Percentiles rank a stretch among this genome's conserved stretches.
phyloP scores from a whole-genome alignment of 1,139 yeast species.

The Oligophagozyma castellii region DNA sequence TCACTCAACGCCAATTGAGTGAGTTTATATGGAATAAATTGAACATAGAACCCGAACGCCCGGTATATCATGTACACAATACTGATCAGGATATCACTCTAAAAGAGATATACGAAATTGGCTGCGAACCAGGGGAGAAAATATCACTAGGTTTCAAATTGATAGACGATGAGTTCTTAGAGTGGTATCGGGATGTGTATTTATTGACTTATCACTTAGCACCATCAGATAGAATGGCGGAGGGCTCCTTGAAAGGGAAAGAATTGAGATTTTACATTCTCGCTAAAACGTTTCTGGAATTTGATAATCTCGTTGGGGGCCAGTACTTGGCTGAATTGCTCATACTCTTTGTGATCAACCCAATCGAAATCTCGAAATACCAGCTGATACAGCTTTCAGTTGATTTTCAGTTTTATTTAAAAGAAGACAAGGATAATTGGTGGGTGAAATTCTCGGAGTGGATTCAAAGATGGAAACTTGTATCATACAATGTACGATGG shows the following conservation, averaged over 20 bases:
- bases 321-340: slow-evolving; percentile 21
- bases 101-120: slow-evolving; percentile 13
- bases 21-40: slow-evolving; percentile 87
- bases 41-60: slow-evolving; percentile 23
- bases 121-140: slow-evolving; percentile 5
- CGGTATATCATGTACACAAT: slow-evolving; percentile 10
- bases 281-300: slow-evolving; percentile 18
- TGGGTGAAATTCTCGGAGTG: slow-evolving; percentile 19
- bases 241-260: slow-evolving; percentile 8
- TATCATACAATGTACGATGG: slow-evolving; percentile 23
- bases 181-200: slow-evolving; percentile 20
- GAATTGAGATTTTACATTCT: slow-evolving; percentile 13
- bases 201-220: slow-evolving; percentile 13
- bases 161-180: slow-evolving; percentile 20
- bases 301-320: slow-evolving; percentile 20
- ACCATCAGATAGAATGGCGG: slow-evolving; percentile 6
- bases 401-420: slow-evolving; percentile 17
- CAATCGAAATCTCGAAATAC: slow-evolving; percentile 20
- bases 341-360: slow-evolving; percentile 15
- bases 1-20: slow-evolving; percentile 89
- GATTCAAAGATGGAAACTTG: slow-evolving; percentile 20
- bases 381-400: slow-evolving; percentile 21
- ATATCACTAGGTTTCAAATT: slow-evolving; percentile 17
- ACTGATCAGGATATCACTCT: slow-evolving; percentile 9
- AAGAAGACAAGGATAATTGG: slow-evolving; percentile 13